Percentiles rank a stretch among this genome's conserved stretches.
Conservation (phyloP, 2,329 filamentous ascomycete genomes). For the Sphaerostilbella broomeana region DNA sequence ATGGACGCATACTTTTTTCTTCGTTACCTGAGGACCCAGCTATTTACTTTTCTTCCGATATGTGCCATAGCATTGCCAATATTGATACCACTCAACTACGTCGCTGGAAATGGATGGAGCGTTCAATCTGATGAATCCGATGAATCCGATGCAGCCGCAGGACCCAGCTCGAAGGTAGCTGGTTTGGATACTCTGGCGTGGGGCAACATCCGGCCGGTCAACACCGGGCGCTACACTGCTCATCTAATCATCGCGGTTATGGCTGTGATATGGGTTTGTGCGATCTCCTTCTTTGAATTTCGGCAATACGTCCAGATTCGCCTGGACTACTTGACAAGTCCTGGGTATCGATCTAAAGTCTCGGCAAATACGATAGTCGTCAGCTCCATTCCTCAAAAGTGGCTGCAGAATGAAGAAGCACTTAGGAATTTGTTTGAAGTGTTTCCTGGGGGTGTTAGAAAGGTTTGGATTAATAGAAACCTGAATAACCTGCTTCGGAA, state of each 20-base stretch:
- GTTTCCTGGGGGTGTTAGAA: conserved; percentile 88
- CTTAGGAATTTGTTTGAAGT: conserved; percentile 85
- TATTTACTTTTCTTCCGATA: conserved; percentile 88
- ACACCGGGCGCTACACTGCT: conserved; percentile 70
- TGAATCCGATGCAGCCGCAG: conserved; percentile 13
- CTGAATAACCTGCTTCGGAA: conserved; percentile 78
- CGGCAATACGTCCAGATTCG: conserved; percentile 85
- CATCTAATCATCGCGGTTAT: conserved; percentile 74
- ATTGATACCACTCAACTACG: conserved; percentile 75
- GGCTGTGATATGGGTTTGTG: conserved; percentile 78
- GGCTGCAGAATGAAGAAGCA: conserved; percentile 78
- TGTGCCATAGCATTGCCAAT: conserved; percentile 74
- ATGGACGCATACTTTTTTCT: conserved; percentile 97
- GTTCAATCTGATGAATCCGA: conserved; percentile 34
- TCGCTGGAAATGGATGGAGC: conserved; percentile 60
- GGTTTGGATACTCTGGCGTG: conserved; percentile 81
- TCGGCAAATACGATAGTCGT: conserved; percentile 95
- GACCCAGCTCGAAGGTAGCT: conserved; percentile 27
- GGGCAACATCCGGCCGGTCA: conserved; percentile 67
- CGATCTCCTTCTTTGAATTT: conserved; percentile 79
- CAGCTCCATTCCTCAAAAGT: conserved; percentile 82
- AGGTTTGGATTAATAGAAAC: conserved; percentile 94
- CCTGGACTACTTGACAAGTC: conserved; percentile 89
- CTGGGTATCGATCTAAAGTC: conserved; percentile 88
- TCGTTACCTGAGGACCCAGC: conserved; percentile 68